Conservation (phyloP, 352 stramenopile genomes). For the Peronospora tabacina region DNA sequence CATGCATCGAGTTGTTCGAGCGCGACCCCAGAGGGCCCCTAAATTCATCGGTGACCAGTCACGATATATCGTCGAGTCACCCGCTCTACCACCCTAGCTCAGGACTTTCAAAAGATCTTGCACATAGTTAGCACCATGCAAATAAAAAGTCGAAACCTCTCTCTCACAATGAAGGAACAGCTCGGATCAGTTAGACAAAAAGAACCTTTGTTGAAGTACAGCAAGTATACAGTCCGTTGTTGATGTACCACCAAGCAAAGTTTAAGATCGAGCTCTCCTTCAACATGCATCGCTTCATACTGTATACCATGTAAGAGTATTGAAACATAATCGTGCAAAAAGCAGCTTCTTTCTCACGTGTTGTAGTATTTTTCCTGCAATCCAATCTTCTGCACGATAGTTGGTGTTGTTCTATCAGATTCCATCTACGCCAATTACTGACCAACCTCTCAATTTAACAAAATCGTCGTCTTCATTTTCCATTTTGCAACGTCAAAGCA, state of each 20-base stretch:
- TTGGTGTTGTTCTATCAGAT: constrained; percentile 4
- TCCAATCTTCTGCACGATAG: constrained; percentile 7
- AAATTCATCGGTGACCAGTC: too few relatives aligned
- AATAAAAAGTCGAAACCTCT: too few relatives aligned
- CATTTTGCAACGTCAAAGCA: constrained; percentile 5
- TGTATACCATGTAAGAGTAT: background rate
- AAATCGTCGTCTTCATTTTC: background rate
- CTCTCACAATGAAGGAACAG: too few relatives aligned
- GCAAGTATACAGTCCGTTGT: too few relatives aligned
- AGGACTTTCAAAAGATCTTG: too few relatives aligned
- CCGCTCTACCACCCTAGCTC: too few relatives aligned
- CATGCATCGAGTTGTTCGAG: too few relatives aligned
- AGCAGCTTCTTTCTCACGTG: background rate
- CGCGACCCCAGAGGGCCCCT: too few relatives aligned
- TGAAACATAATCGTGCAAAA: background rate
- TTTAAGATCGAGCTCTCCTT: background rate
- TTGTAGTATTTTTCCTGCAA: background rate
- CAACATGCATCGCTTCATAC: background rate
- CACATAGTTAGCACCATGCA: too few relatives aligned
- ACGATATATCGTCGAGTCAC: too few relatives aligned
- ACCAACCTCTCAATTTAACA: background rate
- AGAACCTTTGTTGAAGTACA: too few relatives aligned
- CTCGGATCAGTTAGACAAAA: too few relatives aligned
- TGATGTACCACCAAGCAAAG: background rate
- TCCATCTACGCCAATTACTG: background rate